A percentile compares a stretch with the other conserved stretches of the same genome.
phyloP scores from a whole-genome alignment of 345 rosid genomes.

The Linum usitatissimum region DNA sequence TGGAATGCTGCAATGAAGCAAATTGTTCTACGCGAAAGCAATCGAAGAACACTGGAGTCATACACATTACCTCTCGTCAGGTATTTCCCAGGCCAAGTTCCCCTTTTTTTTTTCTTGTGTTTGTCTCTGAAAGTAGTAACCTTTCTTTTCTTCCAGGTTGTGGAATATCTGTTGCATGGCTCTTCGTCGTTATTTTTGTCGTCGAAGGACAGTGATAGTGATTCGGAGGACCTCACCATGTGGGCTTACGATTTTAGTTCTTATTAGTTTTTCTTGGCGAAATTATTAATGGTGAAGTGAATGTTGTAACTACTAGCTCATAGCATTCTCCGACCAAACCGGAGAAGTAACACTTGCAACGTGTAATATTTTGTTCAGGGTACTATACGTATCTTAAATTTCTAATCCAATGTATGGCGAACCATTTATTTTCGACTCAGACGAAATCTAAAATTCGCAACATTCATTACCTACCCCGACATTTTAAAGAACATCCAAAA shows the following conservation, averaged over 20 bases:
- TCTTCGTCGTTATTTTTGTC: slow-evolving; percentile 11
- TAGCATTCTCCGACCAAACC: no score
- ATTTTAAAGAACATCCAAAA: neutral
- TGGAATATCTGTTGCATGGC: slow-evolving; percentile 32
- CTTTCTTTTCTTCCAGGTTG: slow-evolving; percentile 29
- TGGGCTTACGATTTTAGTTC: slow-evolving; percentile 35
- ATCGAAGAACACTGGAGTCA: slow-evolving; percentile 15
- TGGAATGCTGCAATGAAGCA: slow-evolving; percentile 29
- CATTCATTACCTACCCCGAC: neutral
- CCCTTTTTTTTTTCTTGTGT: neutral
- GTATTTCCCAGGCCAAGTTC: slow-evolving; percentile 12
- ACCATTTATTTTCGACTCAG: no score
- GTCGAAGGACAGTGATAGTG: slow-evolving; percentile 49
- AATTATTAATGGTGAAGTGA: no score
- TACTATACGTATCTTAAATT: no score
- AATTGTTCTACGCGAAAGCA: slow-evolving; percentile 2
- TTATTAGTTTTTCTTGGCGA: no score
- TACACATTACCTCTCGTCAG: slow-evolving; percentile 34
- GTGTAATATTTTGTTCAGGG: no score
- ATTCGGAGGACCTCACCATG: slow-evolving; percentile 27
- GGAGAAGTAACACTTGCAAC: no score
- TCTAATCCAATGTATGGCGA: no score
- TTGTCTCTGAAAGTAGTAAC: neutral
- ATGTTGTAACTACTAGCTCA: no score
- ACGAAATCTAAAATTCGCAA: neutral